These are phyloP conservation scores for Plantago elongata DNA, from an alignment of 257 asterid species.

Conservation along the genomic window DNA sequence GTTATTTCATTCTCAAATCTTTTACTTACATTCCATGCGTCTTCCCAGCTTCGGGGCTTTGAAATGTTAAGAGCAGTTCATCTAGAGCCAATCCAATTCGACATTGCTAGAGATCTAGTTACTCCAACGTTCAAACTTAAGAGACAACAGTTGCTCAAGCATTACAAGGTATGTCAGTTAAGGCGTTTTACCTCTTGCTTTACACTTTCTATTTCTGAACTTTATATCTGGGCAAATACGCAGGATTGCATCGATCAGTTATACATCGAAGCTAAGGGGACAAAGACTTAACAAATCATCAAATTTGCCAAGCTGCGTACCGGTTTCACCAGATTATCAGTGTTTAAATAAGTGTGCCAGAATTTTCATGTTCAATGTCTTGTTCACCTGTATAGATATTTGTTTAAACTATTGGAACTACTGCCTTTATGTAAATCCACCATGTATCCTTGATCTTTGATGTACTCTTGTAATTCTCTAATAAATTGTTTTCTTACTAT, in stretches of 20 bases:
- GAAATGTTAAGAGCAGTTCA: conserved; percentile 71
- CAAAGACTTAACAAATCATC: conserved; percentile 23
- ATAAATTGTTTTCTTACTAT: too few relatives aligned
- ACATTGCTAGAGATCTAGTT: conserved; percentile 66
- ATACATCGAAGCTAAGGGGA: conserved; percentile 59
- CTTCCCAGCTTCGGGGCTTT: conserved; percentile 72
- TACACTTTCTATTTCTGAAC: background rate
- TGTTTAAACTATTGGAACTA: too few relatives aligned
- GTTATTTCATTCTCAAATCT: background rate
- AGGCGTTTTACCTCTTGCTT: background rate
- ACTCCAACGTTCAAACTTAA: conserved; percentile 93
- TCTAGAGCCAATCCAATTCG: conserved; percentile 73
- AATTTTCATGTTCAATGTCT: background rate
- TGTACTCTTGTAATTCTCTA: too few relatives aligned
- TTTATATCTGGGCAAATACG: background rate
- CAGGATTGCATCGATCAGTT: conserved; percentile 70
- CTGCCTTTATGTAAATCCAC: too few relatives aligned
- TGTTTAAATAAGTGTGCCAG: background rate
- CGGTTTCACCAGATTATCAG: too few relatives aligned
- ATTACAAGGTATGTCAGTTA: conserved; percentile 52
- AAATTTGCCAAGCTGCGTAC: too few relatives aligned
- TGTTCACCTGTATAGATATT: too few relatives aligned
- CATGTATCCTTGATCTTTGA: too few relatives aligned
- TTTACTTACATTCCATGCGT: background rate
- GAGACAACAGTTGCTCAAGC: conserved; percentile 73